Evolutionary conservation across 192 early-diverging fungal species (phyloP).

Genomic region (Mortierella hygrophila): DNA sequence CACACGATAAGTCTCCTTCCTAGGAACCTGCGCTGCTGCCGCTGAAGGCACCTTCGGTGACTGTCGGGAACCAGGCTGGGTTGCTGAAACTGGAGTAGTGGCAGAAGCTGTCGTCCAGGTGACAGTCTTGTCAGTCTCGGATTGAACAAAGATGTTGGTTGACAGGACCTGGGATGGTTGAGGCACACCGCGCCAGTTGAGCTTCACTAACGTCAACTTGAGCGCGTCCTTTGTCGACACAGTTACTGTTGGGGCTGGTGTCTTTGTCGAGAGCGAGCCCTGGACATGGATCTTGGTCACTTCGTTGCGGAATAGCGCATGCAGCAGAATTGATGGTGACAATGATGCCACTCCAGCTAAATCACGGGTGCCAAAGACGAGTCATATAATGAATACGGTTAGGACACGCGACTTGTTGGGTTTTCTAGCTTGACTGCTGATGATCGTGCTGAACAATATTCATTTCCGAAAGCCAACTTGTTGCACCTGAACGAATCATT

Average conservation of each 20-base stretch:
- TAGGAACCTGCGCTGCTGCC: background rate
- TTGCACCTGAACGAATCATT: background rate
- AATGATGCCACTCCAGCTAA: constrained; percentile 35
- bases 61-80: background rate
- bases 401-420: background rate
- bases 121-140: constrained; percentile 32
- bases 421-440: background rate
- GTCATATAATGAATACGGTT: background rate
- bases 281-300: constrained; percentile 55
- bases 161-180: constrained; percentile 42
- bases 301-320: constrained; percentile 41
- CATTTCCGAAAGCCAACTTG: background rate
- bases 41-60: background rate
- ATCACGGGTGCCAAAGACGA: background rate
- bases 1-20: constrained; percentile 35
- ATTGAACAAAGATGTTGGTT: constrained; percentile 22
- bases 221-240: constrained; percentile 32
- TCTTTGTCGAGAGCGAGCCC: constrained; percentile 31
- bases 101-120: constrained; percentile 32
- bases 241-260: constrained; percentile 17
- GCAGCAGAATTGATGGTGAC: constrained; percentile 33
- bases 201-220: constrained; percentile 45
- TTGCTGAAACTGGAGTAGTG: background rate
- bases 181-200: constrained; percentile 39
- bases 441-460: background rate